Conservation (phyloP, 2,329 filamentous ascomycete species). For the Nigrospora oryzae region DNA sequence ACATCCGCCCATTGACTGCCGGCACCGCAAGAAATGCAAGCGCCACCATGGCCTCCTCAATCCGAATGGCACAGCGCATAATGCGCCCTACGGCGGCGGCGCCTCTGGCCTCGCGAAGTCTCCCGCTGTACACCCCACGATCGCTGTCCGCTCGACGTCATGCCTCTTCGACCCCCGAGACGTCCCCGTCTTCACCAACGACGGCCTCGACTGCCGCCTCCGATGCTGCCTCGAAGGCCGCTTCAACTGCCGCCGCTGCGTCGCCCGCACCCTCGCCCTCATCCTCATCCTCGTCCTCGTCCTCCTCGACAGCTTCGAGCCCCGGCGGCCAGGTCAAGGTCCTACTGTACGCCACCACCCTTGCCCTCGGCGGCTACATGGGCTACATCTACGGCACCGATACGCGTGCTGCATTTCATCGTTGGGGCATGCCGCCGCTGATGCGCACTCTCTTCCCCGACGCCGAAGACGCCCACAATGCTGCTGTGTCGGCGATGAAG, state of each 20-base stretch:
- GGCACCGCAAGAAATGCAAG: neutral
- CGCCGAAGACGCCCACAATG: conserved; percentile 87
- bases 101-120: neutral
- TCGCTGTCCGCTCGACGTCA: neutral
- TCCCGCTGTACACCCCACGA: neutral
- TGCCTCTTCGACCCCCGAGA: neutral
- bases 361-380: conserved; percentile 33
- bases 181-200: neutral
- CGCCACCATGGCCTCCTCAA: neutral
- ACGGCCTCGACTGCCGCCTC: neutral
- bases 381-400: conserved; percentile 66
- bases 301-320: neutral
- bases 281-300: neutral
- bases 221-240: neutral
- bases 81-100: neutral
- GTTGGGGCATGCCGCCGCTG: conserved; percentile 56
- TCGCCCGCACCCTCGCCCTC: neutral
- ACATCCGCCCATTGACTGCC: neutral
- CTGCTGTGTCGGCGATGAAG: conserved; percentile 64
- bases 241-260: neutral
- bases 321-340: conserved; percentile 19
- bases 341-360: conserved; percentile 28
- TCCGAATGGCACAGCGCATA: conserved; percentile 1
- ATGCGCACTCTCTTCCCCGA: conserved; percentile 62
- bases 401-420: conserved; percentile 62